Evolutionary conservation across 2,329 filamentous ascomycete species (phyloP).

Genomic region (Fusarium buxicola): DNA sequence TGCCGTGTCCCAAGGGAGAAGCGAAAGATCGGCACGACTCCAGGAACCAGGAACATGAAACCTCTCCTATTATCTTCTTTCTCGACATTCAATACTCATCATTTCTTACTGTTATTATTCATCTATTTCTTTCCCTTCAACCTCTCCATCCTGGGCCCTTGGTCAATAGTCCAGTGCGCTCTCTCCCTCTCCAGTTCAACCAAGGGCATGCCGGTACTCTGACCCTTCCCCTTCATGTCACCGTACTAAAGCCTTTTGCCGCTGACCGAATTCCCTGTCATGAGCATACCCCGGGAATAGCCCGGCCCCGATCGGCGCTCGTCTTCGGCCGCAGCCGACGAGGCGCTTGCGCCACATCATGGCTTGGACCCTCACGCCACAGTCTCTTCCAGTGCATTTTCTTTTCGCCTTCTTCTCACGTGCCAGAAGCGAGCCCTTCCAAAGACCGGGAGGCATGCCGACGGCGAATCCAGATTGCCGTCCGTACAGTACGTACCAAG

Average conservation of each 20-base stretch:
- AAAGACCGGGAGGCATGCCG: conserved; percentile 13
- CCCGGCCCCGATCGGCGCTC: conserved; percentile 4
- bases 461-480: conserved; percentile 23
- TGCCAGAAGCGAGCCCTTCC: conserved; percentile 8
- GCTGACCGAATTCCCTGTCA: background rate
- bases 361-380: background rate
- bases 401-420: conserved; percentile 14
- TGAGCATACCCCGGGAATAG: conserved; percentile 5
- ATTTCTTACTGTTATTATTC: too few species aligned
- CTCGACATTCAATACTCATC: background rate
- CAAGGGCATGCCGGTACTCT: too few species aligned
- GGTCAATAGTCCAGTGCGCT: background rate
- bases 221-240: background rate
- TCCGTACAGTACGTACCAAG: background rate
- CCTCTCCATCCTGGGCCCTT: too few species aligned
- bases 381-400: background rate
- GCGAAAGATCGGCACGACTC: background rate
- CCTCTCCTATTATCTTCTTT: background rate
- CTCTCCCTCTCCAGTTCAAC: too few species aligned
- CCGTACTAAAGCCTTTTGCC: background rate
- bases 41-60: background rate
- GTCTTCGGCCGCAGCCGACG: conserved; percentile 15
- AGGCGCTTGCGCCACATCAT: conserved; percentile 24
- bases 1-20: conserved; percentile 11
- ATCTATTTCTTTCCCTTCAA: too few species aligned